Percentiles rank a stretch among this genome's conserved stretches.
These are phyloP conservation scores for Cyclotella baltica DNA, from an alignment of 108 stramenopile species.

Conservation along the genomic window DNA sequence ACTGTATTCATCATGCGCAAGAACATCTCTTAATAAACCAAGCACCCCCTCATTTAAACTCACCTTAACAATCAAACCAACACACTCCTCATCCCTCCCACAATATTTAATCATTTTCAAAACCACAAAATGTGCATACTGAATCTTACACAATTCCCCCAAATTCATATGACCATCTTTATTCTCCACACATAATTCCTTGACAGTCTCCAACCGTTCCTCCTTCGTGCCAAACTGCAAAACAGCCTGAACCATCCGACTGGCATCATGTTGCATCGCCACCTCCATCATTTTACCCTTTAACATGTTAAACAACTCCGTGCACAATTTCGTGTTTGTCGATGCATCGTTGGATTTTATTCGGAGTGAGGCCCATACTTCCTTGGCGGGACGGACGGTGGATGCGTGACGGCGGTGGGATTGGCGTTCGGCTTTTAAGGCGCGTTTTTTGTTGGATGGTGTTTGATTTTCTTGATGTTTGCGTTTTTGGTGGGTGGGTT, in stretches of 20 bases:
- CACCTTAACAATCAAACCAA: slow-evolving; percentile 81
- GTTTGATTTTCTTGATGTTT: slow-evolving; percentile 5
- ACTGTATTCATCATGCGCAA: slow-evolving; percentile 24
- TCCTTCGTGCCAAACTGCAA: slow-evolving; percentile 82
- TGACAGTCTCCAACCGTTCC: slow-evolving; percentile 63
- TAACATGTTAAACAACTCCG: slow-evolving; percentile 77
- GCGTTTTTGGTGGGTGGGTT: background rate
- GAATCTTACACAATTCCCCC: slow-evolving; percentile 85
- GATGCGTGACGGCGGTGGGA: slow-evolving; percentile 84
- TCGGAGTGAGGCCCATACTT: slow-evolving; percentile 86
- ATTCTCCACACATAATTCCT: slow-evolving; percentile 63
- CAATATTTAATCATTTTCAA: slow-evolving; percentile 92
- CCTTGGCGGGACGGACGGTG: slow-evolving; percentile 76
- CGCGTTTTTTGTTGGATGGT: slow-evolving; percentile 70
- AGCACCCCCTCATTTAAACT: slow-evolving; percentile 16
- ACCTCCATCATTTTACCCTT: slow-evolving; percentile 80
- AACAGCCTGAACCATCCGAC: slow-evolving; percentile 88
- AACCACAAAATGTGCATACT: slow-evolving; percentile 92
- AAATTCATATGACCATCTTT: slow-evolving; percentile 45
- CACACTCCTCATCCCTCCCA: slow-evolving; percentile 60
- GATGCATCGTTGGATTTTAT: slow-evolving; percentile 74
- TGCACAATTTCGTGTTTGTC: slow-evolving; percentile 69
- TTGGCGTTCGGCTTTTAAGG: slow-evolving; percentile 85
- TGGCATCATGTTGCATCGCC: slow-evolving; percentile 92
- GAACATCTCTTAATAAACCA: background rate